phyloP scores from a whole-genome alignment of 495 filamentous ascomycete genomes.

The Xylaria acuta region DNA sequence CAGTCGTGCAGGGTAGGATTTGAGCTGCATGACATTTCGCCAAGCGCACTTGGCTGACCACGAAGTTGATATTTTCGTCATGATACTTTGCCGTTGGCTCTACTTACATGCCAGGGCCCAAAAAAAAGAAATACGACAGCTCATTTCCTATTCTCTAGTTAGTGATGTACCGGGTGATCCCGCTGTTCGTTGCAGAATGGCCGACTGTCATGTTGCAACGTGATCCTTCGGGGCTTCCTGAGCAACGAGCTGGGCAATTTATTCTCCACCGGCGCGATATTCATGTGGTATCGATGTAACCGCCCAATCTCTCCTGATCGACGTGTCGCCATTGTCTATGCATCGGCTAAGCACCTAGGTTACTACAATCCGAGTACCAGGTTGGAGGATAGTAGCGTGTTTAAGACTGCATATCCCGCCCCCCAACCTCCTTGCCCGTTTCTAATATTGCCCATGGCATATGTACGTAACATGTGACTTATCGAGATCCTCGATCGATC shows the following conservation, averaged over 20 bases:
- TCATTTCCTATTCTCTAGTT: background rate
- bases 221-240: background rate
- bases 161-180: background rate
- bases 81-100: background rate
- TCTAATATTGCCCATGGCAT: conserved; percentile 3
- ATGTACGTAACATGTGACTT: background rate
- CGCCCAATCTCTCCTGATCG: background rate
- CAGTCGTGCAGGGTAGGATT: background rate
- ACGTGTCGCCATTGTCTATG: background rate
- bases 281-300: background rate
- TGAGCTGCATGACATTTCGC: background rate
- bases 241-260: background rate
- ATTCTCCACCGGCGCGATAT: background rate
- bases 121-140: background rate
- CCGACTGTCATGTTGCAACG: background rate
- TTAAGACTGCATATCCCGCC: background rate
- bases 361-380: conserved; percentile 20
- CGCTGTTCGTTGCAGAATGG: background rate
- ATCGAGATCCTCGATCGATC: conserved; percentile 22
- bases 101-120: background rate
- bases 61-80: background rate
- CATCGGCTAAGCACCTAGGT: conserved; percentile 8
- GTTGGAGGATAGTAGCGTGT: background rate
- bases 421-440: background rate
- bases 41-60: background rate